These are phyloP conservation scores for Calocybe cyanea DNA, from an alignment of 768 basidiomycete genomes.

Conservation along the genomic window DNA sequence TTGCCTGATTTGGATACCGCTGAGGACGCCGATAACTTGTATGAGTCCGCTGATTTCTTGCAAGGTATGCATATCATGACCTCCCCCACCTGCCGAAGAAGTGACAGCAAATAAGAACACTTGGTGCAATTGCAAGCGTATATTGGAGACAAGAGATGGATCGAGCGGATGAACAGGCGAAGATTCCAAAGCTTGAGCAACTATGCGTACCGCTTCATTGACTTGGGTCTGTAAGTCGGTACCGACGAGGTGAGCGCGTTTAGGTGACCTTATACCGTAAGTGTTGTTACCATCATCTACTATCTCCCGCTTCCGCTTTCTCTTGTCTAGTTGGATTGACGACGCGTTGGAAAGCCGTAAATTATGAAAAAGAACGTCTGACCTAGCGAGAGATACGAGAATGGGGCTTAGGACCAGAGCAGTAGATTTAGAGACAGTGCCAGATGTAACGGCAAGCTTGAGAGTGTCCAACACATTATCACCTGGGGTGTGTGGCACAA, in stretches of 20 bases:
- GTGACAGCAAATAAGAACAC: constrained; percentile 77
- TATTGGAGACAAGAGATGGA: constrained; percentile 59
- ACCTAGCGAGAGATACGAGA: constrained; percentile 63
- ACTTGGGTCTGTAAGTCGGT: constrained; percentile 53
- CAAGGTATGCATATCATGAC: constrained; percentile 50
- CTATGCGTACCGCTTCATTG: constrained; percentile 54
- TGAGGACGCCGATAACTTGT: constrained; percentile 78
- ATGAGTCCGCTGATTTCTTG: constrained; percentile 81
- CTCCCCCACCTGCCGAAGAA: constrained; percentile 47
- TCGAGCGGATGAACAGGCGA: constrained; percentile 44
- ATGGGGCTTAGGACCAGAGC: constrained; percentile 56
- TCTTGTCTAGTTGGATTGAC: constrained; percentile 59
- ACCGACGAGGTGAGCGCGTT: constrained; percentile 43
- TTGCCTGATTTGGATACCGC: constrained; percentile 66
- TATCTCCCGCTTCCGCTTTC: constrained; percentile 74
- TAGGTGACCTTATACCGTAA: constrained; percentile 30
- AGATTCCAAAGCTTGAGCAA: constrained; percentile 46
- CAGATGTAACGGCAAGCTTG: constrained; percentile 41
- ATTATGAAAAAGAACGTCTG: constrained; percentile 60
- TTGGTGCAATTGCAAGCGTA: constrained; percentile 71
- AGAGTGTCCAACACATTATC: constrained; percentile 56
- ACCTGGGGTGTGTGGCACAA: constrained; percentile 45
- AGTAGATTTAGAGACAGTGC: constrained; percentile 47
- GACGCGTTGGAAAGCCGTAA: constrained; percentile 63
- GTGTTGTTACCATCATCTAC: constrained; percentile 35